phyloP scores from a whole-genome alignment of 148 eudicot genomes.

The Persicaria tinctoria region DNA sequence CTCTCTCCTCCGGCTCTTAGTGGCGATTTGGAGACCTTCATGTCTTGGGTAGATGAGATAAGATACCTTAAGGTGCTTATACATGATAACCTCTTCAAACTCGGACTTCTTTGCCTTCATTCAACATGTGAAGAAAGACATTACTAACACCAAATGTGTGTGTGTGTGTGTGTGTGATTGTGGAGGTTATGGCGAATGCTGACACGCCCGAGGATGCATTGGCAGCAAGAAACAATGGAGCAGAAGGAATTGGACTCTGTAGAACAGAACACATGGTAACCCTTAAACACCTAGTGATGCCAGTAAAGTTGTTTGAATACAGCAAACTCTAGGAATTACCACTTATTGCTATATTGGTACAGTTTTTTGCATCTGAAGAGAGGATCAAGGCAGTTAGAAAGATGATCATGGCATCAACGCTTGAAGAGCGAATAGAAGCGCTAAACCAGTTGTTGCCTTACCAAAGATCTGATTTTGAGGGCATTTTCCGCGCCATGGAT shows the following conservation, averaged over 20 bases:
- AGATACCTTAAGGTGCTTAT: constrained; percentile 67
- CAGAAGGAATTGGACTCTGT: constrained; percentile 96
- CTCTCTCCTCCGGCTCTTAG: constrained; percentile 89
- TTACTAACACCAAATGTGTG: neutral
- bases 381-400: constrained; percentile 90
- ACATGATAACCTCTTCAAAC: neutral
- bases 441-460: constrained; percentile 79
- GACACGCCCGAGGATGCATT: constrained; percentile 84
- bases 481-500: constrained; percentile 97
- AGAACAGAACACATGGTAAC: constrained; percentile 96
- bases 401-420: constrained; percentile 91
- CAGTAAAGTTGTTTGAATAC: neutral
- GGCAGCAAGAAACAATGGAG: constrained; percentile 88
- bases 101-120: neutral
- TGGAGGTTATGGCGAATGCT: constrained; percentile 97
- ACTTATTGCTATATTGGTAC: constrained; percentile 1
- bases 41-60: constrained; percentile 85
- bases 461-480: constrained; percentile 90
- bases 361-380: constrained; percentile 98
- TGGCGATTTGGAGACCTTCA: constrained; percentile 71
- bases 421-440: constrained; percentile 74
- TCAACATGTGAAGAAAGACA: neutral
- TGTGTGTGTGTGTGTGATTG: neutral
- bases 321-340: neutral
- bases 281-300: neutral